Percentiles rank a stretch among this genome's conserved stretches.
Evolutionary conservation across 768 basidiomycete species (phyloP).

Genomic region (Paxillus ammoniavirescens): DNA sequence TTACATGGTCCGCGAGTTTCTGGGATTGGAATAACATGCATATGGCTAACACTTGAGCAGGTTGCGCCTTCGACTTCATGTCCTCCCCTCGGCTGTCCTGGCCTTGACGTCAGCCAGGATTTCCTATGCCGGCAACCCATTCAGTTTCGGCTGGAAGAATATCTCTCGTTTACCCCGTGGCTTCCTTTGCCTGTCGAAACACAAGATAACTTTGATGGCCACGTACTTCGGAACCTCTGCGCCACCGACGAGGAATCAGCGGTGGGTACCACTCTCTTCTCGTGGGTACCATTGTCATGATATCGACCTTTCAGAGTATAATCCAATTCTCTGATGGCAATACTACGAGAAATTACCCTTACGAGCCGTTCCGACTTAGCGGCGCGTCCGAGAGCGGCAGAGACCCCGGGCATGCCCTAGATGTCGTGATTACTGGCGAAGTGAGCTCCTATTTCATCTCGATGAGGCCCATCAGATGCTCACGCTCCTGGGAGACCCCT

Average conservation of each 20-base stretch:
- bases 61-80: constrained; percentile 26
- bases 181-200: constrained; percentile 30
- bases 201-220: constrained; percentile 20
- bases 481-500: constrained; percentile 44
- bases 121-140: constrained; percentile 48
- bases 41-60: constrained; percentile 18
- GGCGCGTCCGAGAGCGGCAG: constrained; percentile 27
- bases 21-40: constrained; percentile 12
- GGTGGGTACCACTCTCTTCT: constrained; percentile 19
- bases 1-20: constrained; percentile 46
- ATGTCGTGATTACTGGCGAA: constrained; percentile 37
- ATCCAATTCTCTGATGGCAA: constrained; percentile 29
- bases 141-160: constrained; percentile 48
- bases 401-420: constrained; percentile 29
- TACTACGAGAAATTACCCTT: constrained; percentile 22
- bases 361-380: constrained; percentile 31
- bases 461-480: constrained; percentile 18
- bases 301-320: constrained; percentile 14
- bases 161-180: constrained; percentile 41
- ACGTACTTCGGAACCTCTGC: constrained; percentile 18
- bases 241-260: constrained; percentile 21
- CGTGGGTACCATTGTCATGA: constrained; percentile 21
- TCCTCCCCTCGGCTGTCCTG: constrained; percentile 9
- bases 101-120: constrained; percentile 18
- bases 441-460: constrained; percentile 23